Base-by-base conservation (phyloP, 2,329 filamentous ascomycete species). In the Trichocomaceae sp. region DNA sequence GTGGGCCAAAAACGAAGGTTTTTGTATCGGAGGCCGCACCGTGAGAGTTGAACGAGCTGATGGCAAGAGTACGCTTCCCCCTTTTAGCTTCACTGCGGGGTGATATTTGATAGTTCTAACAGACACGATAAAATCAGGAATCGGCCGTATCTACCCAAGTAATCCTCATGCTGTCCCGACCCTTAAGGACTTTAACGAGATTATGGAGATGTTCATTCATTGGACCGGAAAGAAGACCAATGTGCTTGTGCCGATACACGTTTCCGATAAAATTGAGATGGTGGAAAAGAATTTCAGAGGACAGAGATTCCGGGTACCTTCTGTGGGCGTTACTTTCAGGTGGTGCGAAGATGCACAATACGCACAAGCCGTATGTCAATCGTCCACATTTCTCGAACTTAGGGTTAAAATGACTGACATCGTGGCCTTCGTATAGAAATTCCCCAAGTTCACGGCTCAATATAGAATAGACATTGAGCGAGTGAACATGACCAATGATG, bases 1-100 rank as follows among this genome's bases (percentile, higher is more conserved):
- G n/a, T 15, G 15, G 7, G 31, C 20, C n/a, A 47, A 53, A n/a
- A 45, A 53, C 26, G 13, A 26, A 9, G n/a, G 23, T 4, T 31
- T 53, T 23, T 3, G 5, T 45, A 53, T 53, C 7, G 44, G 44
- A 39, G 20, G 31, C 2, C 51, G 51, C 26, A 3, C 31, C 2
- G n/a, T 53, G 23, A 47, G 51, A 47, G 45, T 53, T n/a, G 51
- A 47, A 41, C 31, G 44, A 53, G 51, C 51, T 19, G 51, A 47
- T 26, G 44, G 33, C 35, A 53, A 47, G 23, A 53, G 51, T 47
- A 42, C 13, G 51, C 31, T 29, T n/a, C n/a, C 22, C n/a, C 45
- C 45, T 17, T 39, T 1, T 20, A 35, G 31, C 9, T 29, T 8
- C 8, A 29, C 5, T 29, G 12, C 2, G 31, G 12, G 13, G n/a